Base-by-base conservation (phyloP, 352 stramenopile species). In the Globisporangium irregulare region DNA sequence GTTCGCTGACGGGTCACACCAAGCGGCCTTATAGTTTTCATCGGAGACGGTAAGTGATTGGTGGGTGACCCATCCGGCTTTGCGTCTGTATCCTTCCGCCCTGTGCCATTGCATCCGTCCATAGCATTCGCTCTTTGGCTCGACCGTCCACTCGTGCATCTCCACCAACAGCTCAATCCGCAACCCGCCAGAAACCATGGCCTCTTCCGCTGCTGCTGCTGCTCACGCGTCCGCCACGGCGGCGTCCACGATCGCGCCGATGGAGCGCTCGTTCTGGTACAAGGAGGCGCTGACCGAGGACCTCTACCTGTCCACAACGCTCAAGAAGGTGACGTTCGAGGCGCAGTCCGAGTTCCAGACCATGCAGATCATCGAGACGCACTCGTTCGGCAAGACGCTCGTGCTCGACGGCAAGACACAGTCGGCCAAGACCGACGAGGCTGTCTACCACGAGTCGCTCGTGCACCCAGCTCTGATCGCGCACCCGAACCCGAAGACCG, bases 351-450 rank as follows among this genome's bases (percentile, higher is more conserved):
- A 92, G 73, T 98, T 97, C 77, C 96, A 99, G 79, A 84, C 88
- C 55, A 92, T 98, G 68, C 87, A 98, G 81, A 92, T 98, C 69
- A 94, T 99, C 53, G 86, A 98, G 73, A 98, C 94, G 18, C 82
- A 81, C 60, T 82, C 84, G 68, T 98, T 98, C 74, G 94, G 95
- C 56, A 97, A 96, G 73, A 98, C 91, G 56, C 82, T 99, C 25
- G 92, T 98, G 58, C 97, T 98, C 15, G 95, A 99, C 74, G 94
- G 95, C 64, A 97, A 98, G 81, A 98, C 95, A 29, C 94, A 98
- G 78, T 98, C 87, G 64, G 78, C 94, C 50, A 83, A 97, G 72
- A 86, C 83, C 63, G 96, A 99, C 75, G 97, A 99, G 77, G 88
- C 90, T 73, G 91, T 98, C 58, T 98, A 99, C 76, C 95, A 99